Base-by-base conservation (phyloP, 2,329 filamentous ascomycete genomes). In the Phialemoniopsis sp. region DNA sequence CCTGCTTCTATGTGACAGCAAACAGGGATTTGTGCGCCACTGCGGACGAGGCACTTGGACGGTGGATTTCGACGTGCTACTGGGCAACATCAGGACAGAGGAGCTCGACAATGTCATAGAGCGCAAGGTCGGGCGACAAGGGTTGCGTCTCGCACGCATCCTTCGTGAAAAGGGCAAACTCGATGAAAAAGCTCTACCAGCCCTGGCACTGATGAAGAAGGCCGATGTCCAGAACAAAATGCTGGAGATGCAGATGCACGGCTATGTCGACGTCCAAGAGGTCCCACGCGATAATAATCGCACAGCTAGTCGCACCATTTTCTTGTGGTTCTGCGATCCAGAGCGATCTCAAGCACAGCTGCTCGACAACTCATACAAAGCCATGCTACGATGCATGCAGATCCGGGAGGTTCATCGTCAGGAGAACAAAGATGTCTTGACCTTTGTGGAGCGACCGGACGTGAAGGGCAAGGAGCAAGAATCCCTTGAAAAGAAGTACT, bases 231-330 rank as follows among this genome's bases (percentile, higher is more conserved):
- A 93, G 34, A 81, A 84, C 42, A 85, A 89, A 46, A 83, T 97
- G 62, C 83, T 87, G 13, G 80, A 83, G 45, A 87, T 98, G 75
- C 87, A 95, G 50, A 82, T 89, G 59, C 81, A 82, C 14, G 91
- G 93, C 3, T 83, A 93, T 44, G 80, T 95, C 12, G 89, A 97
- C 49, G 80, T 95, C 6, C 93, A 98, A 60, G 93, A 98, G 66
- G 85, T 98, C 1, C 93, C 93, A 1, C 87, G 87, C 48, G 91
- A 97, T 54, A 85, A 85, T 48, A 84, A 82, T 45, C 83, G 89
- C 28, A 78, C 86, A 51, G 87, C 90, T 1, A 87, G 83, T 46
- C 81, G 89, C 38, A 95, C 89, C 1, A 76, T 95, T 17, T 97
- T 90, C 59, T 78, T 97, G 40, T 96, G 90, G 83, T 95, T 82